Evolutionary conservation across 805 yeast species (phyloP).

Genomic region (Kodamaea sagamina): DNA sequence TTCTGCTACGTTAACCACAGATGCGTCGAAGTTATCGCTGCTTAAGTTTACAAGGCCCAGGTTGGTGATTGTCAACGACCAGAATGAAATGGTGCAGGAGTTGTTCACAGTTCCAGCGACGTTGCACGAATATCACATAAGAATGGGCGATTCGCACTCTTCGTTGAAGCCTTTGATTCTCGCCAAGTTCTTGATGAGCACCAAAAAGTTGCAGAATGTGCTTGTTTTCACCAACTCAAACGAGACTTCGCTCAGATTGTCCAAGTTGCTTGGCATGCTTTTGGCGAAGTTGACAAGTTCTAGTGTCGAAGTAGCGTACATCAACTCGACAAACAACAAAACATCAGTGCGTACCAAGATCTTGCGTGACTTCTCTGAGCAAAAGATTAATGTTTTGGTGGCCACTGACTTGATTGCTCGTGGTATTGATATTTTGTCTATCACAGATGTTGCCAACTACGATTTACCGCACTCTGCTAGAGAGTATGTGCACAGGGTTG

Average conservation of each 20-base stretch:
- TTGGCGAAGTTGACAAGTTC: constrained; percentile 23
- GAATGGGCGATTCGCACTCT: constrained; percentile 38
- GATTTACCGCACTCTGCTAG: constrained; percentile 86
- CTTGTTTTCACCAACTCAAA: constrained; percentile 74
- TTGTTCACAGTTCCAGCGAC: constrained; percentile 61
- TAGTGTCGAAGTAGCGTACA: constrained; percentile 36
- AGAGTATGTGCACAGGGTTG: constrained; percentile 94
- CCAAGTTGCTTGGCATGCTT: constrained; percentile 57
- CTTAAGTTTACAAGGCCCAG: constrained; percentile 72
- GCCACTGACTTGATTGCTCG: constrained; percentile 95
- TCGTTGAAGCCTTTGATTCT: constrained; percentile 75
- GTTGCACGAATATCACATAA: constrained; percentile 48
- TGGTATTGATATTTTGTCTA: constrained; percentile 79
- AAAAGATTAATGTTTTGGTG: constrained; percentile 54
- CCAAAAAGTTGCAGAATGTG: constrained; percentile 40
- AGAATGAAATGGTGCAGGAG: constrained; percentile 48
- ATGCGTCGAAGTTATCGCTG: constrained; percentile 80
- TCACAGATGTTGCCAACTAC: constrained; percentile 81
- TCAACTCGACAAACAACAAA: constrained; percentile 61
- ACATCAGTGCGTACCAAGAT: constrained; percentile 52
- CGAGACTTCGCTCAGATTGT: constrained; percentile 81
- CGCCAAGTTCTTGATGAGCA: constrained; percentile 50
- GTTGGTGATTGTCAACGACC: constrained; percentile 69
- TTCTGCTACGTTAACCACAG: constrained; percentile 92
- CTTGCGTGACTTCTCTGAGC: constrained; percentile 58